These are phyloP conservation scores for Hyphopichia burtonii DNA, from an alignment of 1,139 yeast species.

Conservation along the genomic window DNA sequence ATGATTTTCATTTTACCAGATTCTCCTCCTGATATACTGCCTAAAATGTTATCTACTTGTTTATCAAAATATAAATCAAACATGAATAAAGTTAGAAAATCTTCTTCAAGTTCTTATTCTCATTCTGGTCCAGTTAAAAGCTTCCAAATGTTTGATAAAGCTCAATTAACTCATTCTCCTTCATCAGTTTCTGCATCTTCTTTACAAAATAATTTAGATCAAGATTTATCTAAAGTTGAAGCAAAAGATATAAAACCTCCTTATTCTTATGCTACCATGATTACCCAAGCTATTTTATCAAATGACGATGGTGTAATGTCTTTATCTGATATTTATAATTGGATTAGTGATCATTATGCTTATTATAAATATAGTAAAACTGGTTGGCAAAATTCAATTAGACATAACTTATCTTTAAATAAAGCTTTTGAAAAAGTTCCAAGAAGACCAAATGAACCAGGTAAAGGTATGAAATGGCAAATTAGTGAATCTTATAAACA, in stretches of 20 bases:
- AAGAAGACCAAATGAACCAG: constrained; percentile 92
- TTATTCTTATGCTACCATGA: constrained; percentile 95
- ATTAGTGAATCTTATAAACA: constrained; percentile 80
- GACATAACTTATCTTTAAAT: constrained; percentile 58
- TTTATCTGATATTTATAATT: constrained; percentile 84
- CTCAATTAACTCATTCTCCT: constrained; percentile 38
- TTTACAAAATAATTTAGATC: constrained; percentile 50
- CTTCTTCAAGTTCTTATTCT: background rate
- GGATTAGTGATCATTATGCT: constrained; percentile 86
- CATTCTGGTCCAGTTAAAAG: constrained; percentile 30
- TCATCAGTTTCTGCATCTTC: constrained; percentile 41
- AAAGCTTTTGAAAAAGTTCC: constrained; percentile 88
- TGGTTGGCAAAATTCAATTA: constrained; percentile 73
- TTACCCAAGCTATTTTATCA: constrained; percentile 92
- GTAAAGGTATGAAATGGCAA: constrained; percentile 99
- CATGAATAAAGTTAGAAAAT: constrained; percentile 5
- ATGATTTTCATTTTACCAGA: constrained; percentile 98
- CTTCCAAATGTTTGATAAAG: constrained; percentile 55
- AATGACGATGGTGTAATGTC: constrained; percentile 87
- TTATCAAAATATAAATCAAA: constrained; percentile 29
- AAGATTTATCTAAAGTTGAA: constrained; percentile 83
- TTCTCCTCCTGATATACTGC: constrained; percentile 68
- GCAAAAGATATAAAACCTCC: constrained; percentile 95
- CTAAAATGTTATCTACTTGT: constrained; percentile 43
- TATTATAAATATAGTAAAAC: constrained; percentile 88